Base-by-base conservation (phyloP, 768 basidiomycete genomes). In the Lyophyllum shimeji region DNA sequence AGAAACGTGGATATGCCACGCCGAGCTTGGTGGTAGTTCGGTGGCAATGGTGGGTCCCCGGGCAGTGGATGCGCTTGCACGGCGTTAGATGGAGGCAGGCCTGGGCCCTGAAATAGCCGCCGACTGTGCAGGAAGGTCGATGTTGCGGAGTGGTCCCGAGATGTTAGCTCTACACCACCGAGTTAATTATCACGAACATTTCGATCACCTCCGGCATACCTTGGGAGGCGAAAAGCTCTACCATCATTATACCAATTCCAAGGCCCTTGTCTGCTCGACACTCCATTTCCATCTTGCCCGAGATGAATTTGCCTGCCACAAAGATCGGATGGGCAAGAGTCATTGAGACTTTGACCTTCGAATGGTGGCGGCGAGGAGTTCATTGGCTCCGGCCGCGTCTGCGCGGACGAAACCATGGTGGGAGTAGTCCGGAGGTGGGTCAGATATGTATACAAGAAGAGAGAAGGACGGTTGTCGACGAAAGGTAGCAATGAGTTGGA, bases 81-180 rank as follows among this genome's bases (percentile, higher is more conserved):
- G 1, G 92, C 88, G 66, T 93, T 93, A 11, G 91, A 93, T 7
- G 90, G 89, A 0, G 91, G 92, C 7, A 93, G 74, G 17, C 84
- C 85, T 2, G 87, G 88, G 2, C 90, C 91, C 70, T 93, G 91
- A 65, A 92, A 94, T 6, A 90, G 66, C 29, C 88, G 79, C 25
- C 82, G 78, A 53, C 76, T 81, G 59, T 89, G 87, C 27, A 92
- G 68, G 63, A 93, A 93, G 0, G 84, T 87, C 24, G 86, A 87
- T 0, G 86, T 89, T 2, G 91, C 92, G 21, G 90, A 86, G 69
- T 90, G 87, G 67, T 90, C 87, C 60, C 88, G 76, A 27, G 89
- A 90, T 6, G 82, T 83, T 11, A 94, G 70, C 66, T 92, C 91
- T 93, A 57, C 12, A 27, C n/a, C 43, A 7, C 29, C 27, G 9